Evolutionary conservation across 2,329 filamentous ascomycete genomes (phyloP), one percentile per base, ranked within the genome.

Genomic region (Pseudonectria foliicola): DNA sequence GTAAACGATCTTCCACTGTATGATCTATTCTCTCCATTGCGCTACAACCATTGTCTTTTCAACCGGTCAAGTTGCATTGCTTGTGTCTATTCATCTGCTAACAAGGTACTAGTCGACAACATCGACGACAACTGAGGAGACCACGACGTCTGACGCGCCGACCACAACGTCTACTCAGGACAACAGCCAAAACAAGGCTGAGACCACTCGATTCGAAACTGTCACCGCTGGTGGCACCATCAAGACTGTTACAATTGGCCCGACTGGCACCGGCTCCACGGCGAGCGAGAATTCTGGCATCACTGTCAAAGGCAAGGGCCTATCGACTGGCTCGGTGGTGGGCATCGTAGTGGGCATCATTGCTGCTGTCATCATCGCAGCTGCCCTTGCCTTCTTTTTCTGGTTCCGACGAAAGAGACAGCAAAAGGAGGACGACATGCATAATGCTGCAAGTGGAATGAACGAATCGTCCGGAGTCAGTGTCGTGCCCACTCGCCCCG

Each of bases 331-430:
- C 3, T 61, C 64, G 7, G 65, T 72, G 23, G 72, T 66, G 2
- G 73, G 73, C 12, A 67, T 77, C 10, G 69, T 68, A 3, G 53
- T 77, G 4, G 74, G 72, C 15, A 59, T 77, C 14, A 57, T 72
- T 10, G 63, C 50, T 3, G 61, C 63, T 5, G 46, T 73, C 6
- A 59, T 67, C 10, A 51, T 63, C 5, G 42, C 63, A 7, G 59
- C 55, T 4, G 59, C 49, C 1, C 41, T 62, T 4, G 53, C 50
- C 2, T 55, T 66, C 13, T 67, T 71, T 43, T 62, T 68, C 32
- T 61, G 63, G 42, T 55, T 71, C 32, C 62, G 64, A 28, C 64
- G 65, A 29, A 64, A 64, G 39, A 70, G 65, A 53, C 60, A 60
- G 29, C 59, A 61, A 7, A 60, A 64, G 4, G 55, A 63, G 33